These are phyloP conservation scores for Acephala macrosclerotiorum DNA, from an alignment of 2,329 filamentous ascomycete genomes.

Conservation along the genomic window DNA sequence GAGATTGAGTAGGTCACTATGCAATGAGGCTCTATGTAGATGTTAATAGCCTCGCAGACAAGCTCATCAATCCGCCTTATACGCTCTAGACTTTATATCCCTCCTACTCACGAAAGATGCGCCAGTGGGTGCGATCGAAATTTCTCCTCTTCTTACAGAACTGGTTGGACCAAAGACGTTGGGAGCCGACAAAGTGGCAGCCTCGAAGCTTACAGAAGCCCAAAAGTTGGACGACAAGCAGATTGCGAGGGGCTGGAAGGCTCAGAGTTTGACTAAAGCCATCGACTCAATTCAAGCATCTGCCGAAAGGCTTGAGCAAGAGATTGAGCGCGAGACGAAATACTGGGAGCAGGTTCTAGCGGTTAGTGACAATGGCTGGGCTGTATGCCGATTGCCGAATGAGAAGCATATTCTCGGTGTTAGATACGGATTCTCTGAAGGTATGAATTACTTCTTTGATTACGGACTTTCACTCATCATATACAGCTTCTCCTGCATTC, in stretches of 20 bases:
- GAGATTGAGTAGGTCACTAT: slow-evolving; percentile 60
- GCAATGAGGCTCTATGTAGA: neutral
- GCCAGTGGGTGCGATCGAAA: slow-evolving; percentile 74
- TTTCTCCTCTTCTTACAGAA: slow-evolving; percentile 75
- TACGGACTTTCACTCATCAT: slow-evolving; percentile 39
- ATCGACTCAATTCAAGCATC: slow-evolving; percentile 78
- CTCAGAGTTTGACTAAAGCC: slow-evolving; percentile 78
- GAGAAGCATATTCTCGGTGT: slow-evolving; percentile 81
- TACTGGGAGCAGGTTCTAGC: slow-evolving; percentile 90
- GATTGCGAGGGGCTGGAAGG: slow-evolving; percentile 74
- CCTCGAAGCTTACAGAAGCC: slow-evolving; percentile 64
- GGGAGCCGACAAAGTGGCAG: slow-evolving; percentile 69
- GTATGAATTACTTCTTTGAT: slow-evolving; percentile 32
- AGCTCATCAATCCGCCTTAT: slow-evolving; percentile 66
- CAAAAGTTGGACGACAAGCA: slow-evolving; percentile 63
- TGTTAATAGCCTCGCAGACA: slow-evolving; percentile 42
- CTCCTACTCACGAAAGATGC: slow-evolving; percentile 82
- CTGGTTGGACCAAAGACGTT: slow-evolving; percentile 78
- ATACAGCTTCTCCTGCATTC: slow-evolving; percentile 61
- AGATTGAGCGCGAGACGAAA: slow-evolving; percentile 79
- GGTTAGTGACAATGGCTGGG: slow-evolving; percentile 86
- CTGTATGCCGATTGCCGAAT: slow-evolving; percentile 77
- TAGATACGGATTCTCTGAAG: slow-evolving; percentile 85
- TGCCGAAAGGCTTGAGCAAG: slow-evolving; percentile 74
- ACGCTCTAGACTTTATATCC: slow-evolving; percentile 83